These are phyloP conservation scores for Aspergillus sp. DNA, from an alignment of 2,329 filamentous ascomycete species.

Conservation along the genomic window DNA sequence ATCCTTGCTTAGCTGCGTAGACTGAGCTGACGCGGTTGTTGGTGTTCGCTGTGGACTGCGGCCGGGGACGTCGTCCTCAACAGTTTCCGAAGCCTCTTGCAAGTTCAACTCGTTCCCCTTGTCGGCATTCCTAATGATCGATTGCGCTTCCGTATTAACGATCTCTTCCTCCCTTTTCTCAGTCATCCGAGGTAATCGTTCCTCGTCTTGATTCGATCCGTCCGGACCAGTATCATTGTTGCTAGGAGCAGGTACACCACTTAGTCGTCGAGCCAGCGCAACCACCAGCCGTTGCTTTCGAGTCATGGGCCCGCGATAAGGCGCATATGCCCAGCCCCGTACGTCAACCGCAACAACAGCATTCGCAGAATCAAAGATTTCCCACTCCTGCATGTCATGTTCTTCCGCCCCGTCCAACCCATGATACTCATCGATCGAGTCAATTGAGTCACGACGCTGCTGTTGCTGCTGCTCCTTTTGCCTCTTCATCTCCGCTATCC, in stretches of 20 bases:
- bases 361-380: slow-evolving; percentile 75
- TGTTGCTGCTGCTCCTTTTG: slow-evolving; percentile 6
- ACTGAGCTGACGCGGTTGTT: slow-evolving; percentile 45
- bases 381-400: slow-evolving; percentile 75
- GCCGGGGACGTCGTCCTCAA: slow-evolving; percentile 23
- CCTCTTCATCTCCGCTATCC: slow-evolving; percentile 30
- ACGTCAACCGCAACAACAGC: slow-evolving; percentile 93
- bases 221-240: slow-evolving; percentile 31
- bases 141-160: slow-evolving; percentile 72
- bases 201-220: slow-evolving; percentile 5
- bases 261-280: slow-evolving; percentile 81
- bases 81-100: slow-evolving; percentile 57
- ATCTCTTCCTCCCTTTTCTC: slow-evolving; percentile 59
- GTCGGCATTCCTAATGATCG: slow-evolving; percentile 71
- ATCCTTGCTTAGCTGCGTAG: slow-evolving; percentile 62
- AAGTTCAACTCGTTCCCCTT: slow-evolving; percentile 69
- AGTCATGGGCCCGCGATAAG: slow-evolving; percentile 79
- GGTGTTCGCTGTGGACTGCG: slow-evolving; percentile 44
- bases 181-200: slow-evolving; percentile 34
- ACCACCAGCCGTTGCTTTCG: slow-evolving; percentile 84
- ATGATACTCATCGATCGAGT: slow-evolving; percentile 42
- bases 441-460: slow-evolving; percentile 29
- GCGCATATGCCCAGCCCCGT: slow-evolving; percentile 90
- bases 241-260: slow-evolving; percentile 74
- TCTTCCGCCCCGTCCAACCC: slow-evolving; percentile 51